Conservation (phyloP, 352 stramenopile species). For the Lagenidium sp. region DNA sequence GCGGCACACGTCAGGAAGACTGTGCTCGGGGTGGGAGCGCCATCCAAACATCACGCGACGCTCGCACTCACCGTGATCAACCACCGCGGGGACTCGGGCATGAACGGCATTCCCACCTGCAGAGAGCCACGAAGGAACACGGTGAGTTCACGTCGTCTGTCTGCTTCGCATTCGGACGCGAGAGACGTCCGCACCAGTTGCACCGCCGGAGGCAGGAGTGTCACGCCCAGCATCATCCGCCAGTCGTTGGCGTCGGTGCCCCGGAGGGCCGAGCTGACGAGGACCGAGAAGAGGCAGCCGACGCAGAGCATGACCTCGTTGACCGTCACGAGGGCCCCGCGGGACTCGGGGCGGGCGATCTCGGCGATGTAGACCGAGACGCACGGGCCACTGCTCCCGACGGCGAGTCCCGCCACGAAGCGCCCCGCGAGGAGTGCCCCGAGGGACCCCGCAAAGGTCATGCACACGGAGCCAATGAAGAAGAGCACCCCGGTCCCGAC, state of each 20-base stretch:
- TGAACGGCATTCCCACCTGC: conserved; percentile 54
- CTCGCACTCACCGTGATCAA: conserved; percentile 31
- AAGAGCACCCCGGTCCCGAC: conserved; percentile 53
- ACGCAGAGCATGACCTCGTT: conserved; percentile 74
- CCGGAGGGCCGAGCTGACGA: conserved; percentile 33
- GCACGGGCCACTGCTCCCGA: conserved; percentile 54
- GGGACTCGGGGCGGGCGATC: conserved; percentile 42
- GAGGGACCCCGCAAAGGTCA: conserved; percentile 50
- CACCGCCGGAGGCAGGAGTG: conserved; percentile 45
- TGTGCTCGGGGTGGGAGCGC: not conserved
- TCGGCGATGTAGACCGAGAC: conserved; percentile 63
- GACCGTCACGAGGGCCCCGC: conserved; percentile 45
- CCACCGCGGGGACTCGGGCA: conserved; percentile 63
- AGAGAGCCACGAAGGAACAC: not conserved
- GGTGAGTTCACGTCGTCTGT: no score
- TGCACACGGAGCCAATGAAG: conserved; percentile 45
- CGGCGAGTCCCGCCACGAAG: conserved; percentile 51
- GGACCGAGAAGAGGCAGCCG: conserved; percentile 53
- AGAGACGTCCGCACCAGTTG: conserved; percentile 58
- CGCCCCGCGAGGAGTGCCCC: conserved; percentile 42
- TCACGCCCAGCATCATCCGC: conserved; percentile 57
- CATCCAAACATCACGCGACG: not conserved
- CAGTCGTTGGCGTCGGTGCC: conserved; percentile 35
- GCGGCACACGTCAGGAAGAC: not conserved
- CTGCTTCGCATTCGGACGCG: no score